A percentile compares a stretch with the other conserved stretches of the same genome.
phyloP scores from a whole-genome alignment of 352 stramenopile species.

The Pythium monospermum region DNA sequence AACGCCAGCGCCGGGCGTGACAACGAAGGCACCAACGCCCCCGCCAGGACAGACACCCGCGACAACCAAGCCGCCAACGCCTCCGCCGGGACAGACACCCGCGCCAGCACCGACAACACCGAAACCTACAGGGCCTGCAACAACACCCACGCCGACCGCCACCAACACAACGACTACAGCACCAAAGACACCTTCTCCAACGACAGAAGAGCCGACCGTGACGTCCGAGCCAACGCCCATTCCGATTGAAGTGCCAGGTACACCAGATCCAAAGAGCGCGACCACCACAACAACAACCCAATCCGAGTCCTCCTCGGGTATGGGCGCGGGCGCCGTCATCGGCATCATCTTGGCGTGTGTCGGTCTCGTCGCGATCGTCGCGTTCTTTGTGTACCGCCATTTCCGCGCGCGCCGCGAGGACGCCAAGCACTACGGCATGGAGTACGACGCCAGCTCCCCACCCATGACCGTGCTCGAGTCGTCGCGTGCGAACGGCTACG shows the following conservation, averaged over 20 bases:
- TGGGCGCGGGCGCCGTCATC: slow-evolving; percentile 19
- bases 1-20: not conserved
- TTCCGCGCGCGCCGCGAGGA: slow-evolving; percentile 18
- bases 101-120: not conserved
- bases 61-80: slow-evolving; percentile 5
- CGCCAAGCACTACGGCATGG: slow-evolving; percentile 12
- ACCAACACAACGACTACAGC: not conserved
- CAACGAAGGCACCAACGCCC: too few species aligned
- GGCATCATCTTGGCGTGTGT: slow-evolving; percentile 22
- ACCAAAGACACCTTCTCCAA: not conserved
- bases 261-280: not conserved
- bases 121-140: not conserved
- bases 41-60: slow-evolving; percentile 1
- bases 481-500: slow-evolving; percentile 7
- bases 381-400: slow-evolving; percentile 21
- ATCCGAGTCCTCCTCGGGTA: slow-evolving; percentile 1
- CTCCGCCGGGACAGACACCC: not conserved
- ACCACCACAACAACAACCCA: slow-evolving; percentile 1
- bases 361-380: slow-evolving; percentile 17
- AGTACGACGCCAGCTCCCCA: slow-evolving; percentile 16
- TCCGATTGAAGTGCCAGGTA: not conserved
- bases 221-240: not conserved
- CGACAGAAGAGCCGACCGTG: not conserved
- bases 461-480: slow-evolving; percentile 15
- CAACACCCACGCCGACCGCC: slow-evolving; percentile 1